These are phyloP conservation scores for Penicillium pancosmium DNA, from an alignment of 495 filamentous ascomycete species.

Conservation along the genomic window DNA sequence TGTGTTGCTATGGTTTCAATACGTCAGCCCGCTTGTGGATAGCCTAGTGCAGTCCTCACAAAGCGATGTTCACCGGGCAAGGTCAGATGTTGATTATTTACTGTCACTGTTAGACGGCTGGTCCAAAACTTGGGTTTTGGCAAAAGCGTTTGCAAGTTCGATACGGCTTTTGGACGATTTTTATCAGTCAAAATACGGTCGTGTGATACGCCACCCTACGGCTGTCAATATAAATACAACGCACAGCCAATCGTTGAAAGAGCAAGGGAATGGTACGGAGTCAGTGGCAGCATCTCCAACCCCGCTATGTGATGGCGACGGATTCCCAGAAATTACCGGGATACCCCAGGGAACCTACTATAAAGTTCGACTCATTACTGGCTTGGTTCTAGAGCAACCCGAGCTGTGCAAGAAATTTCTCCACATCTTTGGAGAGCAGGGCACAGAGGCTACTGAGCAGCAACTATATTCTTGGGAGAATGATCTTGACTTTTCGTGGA, in stretches of 20 bases:
- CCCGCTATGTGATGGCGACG: not conserved
- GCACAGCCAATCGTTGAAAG: not conserved
- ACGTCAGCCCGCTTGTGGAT: not conserved
- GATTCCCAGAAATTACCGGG: not conserved
- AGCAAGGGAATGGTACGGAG: not conserved
- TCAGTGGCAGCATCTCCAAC: not conserved
- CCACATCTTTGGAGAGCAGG: not conserved
- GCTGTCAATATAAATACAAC: not conserved
- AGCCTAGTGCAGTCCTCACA: not conserved
- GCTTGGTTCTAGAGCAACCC: not conserved
- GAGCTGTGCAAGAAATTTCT: not conserved
- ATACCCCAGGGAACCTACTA: not conserved
- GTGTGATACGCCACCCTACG: not conserved
- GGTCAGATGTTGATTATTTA: not conserved
- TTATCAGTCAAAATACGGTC: not conserved
- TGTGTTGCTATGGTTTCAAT: not conserved
- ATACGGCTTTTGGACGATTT: not conserved
- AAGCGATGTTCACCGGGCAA: not conserved
- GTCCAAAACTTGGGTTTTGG: not conserved
- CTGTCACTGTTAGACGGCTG: not conserved
- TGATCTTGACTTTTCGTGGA: not conserved
- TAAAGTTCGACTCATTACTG: not conserved
- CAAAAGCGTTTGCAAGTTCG: not conserved
- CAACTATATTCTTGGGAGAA: not conserved
- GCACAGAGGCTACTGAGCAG: not conserved